Conservation (phyloP, 257 asterid genomes). For the Nicotiana obtusifolia region DNA sequence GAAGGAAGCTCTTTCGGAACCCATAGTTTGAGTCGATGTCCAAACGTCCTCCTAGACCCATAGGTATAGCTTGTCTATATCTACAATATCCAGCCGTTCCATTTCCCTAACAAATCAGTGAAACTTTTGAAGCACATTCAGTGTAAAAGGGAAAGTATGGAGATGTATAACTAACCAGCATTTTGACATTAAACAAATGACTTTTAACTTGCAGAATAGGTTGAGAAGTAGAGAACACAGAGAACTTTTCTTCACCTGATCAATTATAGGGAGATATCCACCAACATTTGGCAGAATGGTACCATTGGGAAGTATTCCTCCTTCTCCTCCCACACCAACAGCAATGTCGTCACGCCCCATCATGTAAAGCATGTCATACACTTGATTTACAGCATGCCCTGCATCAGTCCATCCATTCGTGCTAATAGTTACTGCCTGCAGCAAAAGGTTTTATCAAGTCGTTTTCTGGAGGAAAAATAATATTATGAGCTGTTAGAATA, state of each 20-base stretch:
- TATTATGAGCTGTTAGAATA: neutral
- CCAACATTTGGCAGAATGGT: constrained; percentile 63
- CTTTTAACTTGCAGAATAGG: neutral
- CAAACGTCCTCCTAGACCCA: constrained; percentile 64
- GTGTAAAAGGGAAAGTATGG: neutral
- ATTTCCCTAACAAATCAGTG: constrained; percentile 35
- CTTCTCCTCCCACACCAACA: constrained; percentile 94
- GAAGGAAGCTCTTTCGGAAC: constrained; percentile 65
- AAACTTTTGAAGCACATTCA: neutral
- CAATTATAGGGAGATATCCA: constrained; percentile 82
- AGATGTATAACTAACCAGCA: neutral
- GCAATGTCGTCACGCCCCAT: constrained; percentile 83
- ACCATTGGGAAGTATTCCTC: constrained; percentile 75
- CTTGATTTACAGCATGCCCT: constrained; percentile 75
- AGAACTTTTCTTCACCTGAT: constrained; percentile 42
- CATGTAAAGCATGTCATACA: constrained; percentile 84
- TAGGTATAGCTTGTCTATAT: constrained; percentile 77
- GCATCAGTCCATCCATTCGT: constrained; percentile 69
- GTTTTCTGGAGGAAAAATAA: neutral
- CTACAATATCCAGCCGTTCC: constrained; percentile 79
- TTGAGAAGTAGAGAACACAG: neutral
- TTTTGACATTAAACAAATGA: neutral
- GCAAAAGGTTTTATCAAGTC: neutral
- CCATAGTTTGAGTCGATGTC: constrained; percentile 71
- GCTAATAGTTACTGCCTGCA: constrained; percentile 72